A percentile compares a stretch with the other conserved stretches of the same genome.
phyloP scores from a whole-genome alignment of 306 rosid genomes.

The Fragaria vesca region DNA sequence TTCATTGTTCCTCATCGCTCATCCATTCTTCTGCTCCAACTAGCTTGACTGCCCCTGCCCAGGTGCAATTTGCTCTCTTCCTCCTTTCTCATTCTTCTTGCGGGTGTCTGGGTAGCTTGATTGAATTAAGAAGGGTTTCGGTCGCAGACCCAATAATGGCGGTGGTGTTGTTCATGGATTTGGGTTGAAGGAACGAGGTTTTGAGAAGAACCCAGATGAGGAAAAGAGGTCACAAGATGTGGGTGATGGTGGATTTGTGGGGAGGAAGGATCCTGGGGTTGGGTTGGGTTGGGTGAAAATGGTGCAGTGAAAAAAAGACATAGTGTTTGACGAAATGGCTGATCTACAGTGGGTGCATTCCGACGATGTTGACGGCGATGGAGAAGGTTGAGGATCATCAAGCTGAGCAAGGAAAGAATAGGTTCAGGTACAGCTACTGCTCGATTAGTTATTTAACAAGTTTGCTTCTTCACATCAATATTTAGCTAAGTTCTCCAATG shows the following conservation, averaged over 20 bases:
- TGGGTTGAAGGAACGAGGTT: constrained; percentile 27
- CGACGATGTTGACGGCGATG: constrained; percentile 55
- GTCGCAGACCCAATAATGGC: constrained; percentile 7
- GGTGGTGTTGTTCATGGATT: constrained; percentile 24
- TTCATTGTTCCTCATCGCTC: too few relatives aligned
- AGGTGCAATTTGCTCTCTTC: too few relatives aligned
- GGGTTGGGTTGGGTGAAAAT: background rate
- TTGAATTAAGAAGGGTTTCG: constrained; percentile 18
- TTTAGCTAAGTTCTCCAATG: too few relatives aligned
- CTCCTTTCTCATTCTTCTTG: too few relatives aligned
- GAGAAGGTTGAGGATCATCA: constrained; percentile 36
- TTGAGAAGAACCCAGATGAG: constrained; percentile 27
- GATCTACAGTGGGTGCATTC: constrained; percentile 54
- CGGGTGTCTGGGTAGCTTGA: too few relatives aligned
- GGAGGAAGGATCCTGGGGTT: constrained; percentile 20
- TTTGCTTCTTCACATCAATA: too few relatives aligned
- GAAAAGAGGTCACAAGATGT: constrained; percentile 1
- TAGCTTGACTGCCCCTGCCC: too few relatives aligned
- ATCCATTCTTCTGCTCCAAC: too few relatives aligned
- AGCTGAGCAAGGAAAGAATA: too few relatives aligned
- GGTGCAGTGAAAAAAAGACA: constrained; percentile 40
- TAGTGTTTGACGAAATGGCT: constrained; percentile 61
- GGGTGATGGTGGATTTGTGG: constrained; percentile 21
- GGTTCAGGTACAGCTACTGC: too few relatives aligned
- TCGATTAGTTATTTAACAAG: too few relatives aligned